Evolutionary conservation across 73 alveolate genomes (phyloP), one percentile per base, ranked within the genome.

Genomic region (Paramecium caudatum): DNA sequence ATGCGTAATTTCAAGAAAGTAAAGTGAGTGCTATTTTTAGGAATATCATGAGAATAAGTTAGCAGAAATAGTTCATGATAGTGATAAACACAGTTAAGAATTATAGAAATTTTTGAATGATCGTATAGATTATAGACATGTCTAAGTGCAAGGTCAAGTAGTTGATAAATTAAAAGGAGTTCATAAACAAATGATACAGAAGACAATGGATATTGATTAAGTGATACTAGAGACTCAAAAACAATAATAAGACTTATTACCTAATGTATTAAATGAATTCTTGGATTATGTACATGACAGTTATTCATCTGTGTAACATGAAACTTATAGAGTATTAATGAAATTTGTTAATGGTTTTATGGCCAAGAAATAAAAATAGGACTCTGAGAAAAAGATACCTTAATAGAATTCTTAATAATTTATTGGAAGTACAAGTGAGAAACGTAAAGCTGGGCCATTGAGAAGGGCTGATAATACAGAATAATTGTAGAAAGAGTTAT

Each of bases 1-100:
- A 74, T 74, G 88, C 36, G 65, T 8, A 74, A 19, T 23, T 74
- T 39, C 23, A 41, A 23, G 21, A 74, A 74, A 23, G 80, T 55
- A 55, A 3, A 4, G 4, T 23, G 12, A 10, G 23, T 10, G 2
- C 32, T 6, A 0, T 55, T 9, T 2, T 55, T 25, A 55, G 88
- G 88, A 74, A 19, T 37, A 74, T 39, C 88, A 74, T 74, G 88
- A 74, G 43, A 43, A 27, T 16, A 37, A 43, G 43, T 21, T 74
- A 8, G 17, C 36, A 30, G 39, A 41, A 37, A 37, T 74, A 4
- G 33, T 37, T 0, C 6, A 41, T 21, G 88, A 74, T 19, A 45
- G 46, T 17, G 88, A 74, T 16, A 10, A 19, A 27, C 43, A 74
- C 19, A 36, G 43, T 36, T 17, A 21, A 27, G 88, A 74, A 43